Evolutionary conservation across 495 filamentous ascomycete species (phyloP).

Genomic region (Penicillium tannophilum): DNA sequence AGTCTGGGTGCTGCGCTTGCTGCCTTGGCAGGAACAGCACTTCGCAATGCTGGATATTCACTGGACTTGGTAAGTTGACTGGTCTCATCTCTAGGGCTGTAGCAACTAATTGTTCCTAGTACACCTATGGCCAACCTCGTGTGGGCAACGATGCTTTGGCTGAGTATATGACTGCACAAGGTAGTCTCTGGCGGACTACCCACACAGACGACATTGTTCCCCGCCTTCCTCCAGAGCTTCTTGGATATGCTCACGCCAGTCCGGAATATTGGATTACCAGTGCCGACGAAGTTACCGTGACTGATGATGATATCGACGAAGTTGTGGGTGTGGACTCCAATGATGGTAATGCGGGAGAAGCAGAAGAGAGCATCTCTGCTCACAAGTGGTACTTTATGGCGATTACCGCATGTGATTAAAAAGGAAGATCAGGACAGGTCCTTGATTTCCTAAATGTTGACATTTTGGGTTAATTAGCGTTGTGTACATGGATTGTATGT

Average conservation of each 20-base stretch:
- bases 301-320: constrained; percentile 43
- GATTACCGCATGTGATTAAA: constrained; percentile 4
- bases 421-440: not conserved
- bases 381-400: constrained; percentile 8
- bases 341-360: constrained; percentile 42
- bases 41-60: constrained; percentile 51
- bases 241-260: constrained; percentile 62
- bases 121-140: constrained; percentile 70
- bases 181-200: constrained; percentile 61
- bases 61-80: constrained; percentile 35
- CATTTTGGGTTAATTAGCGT: too few species aligned
- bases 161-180: constrained; percentile 55
- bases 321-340: constrained; percentile 38
- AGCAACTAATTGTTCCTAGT: constrained; percentile 34
- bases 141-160: constrained; percentile 62
- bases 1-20: constrained; percentile 69
- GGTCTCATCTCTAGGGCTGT: not conserved
- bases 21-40: constrained; percentile 58
- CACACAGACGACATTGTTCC: constrained; percentile 70
- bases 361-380: constrained; percentile 7
- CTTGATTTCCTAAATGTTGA: too few species aligned
- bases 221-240: constrained; percentile 55
- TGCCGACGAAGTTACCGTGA: constrained; percentile 39
- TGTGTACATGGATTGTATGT: too few species aligned
- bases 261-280: constrained; percentile 68